Conservation (phyloP, 2,329 filamentous ascomycete species). For the Exserohilum turcica region DNA sequence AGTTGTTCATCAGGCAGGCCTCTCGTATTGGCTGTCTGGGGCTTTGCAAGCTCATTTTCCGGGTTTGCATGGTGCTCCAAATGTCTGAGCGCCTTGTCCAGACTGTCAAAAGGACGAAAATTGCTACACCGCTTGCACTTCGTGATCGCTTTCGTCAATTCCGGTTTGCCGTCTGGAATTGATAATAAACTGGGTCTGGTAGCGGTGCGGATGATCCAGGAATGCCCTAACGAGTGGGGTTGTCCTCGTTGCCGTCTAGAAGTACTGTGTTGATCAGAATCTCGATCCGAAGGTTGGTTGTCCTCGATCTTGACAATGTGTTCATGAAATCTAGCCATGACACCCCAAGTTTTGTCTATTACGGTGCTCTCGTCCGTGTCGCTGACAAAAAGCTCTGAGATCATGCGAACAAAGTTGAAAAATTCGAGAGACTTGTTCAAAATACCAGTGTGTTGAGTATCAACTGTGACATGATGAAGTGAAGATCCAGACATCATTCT, state of each 20-base stretch:
- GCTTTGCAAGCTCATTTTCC: not conserved
- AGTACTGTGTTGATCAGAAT: slow-evolving; percentile 14
- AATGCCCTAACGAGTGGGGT: not conserved
- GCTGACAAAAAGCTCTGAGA: slow-evolving; percentile 29
- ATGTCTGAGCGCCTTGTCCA: slow-evolving; percentile 29
- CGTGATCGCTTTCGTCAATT: slow-evolving; percentile 17
- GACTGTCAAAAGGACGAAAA: slow-evolving; percentile 12
- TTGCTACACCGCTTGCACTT: slow-evolving; percentile 27
- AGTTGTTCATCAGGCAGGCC: not conserved
- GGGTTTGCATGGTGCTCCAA: slow-evolving; percentile 23
- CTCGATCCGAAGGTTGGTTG: slow-evolving; percentile 4
- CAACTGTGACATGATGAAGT: slow-evolving; percentile 25
- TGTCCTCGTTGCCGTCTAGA: slow-evolving; percentile 1
- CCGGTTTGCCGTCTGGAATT: slow-evolving; percentile 16
- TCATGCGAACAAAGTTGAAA: slow-evolving; percentile 18
- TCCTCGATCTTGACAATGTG: slow-evolving; percentile 4
- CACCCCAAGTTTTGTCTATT: slow-evolving; percentile 36
- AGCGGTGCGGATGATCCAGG: slow-evolving; percentile 29
- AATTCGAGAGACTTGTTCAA: slow-evolving; percentile 15
- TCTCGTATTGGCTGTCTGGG: not conserved
- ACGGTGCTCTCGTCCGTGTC: slow-evolving; percentile 26
- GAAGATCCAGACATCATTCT: not conserved
- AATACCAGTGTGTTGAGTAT: slow-evolving; percentile 20
- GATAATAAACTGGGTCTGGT: slow-evolving; percentile 2
- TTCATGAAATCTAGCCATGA: slow-evolving; percentile 24